Base-by-base conservation (phyloP, 2,329 filamentous ascomycete genomes). In the Beauveria brongniartii region DNA sequence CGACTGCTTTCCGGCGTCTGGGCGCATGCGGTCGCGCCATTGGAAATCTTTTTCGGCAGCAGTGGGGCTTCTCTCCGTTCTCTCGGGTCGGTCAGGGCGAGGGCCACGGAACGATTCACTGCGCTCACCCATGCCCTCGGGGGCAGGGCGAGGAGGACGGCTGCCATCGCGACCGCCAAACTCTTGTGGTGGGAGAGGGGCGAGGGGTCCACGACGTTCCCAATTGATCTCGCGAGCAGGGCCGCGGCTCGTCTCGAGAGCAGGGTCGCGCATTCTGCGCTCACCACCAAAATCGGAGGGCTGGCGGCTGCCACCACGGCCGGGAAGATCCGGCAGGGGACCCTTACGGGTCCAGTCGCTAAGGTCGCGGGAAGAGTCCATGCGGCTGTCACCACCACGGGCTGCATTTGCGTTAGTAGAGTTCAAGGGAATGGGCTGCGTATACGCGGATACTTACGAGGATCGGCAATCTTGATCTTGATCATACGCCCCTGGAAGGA, bases 401-500 rank as follows among this genome's bases (percentile, higher is more conserved):
- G 92, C 92, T 97, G 69, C 57, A 67, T 18, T 20, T 30, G 30
- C 63, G 72, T 84, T 66, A 82, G 74, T 62, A 63, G 12, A 26
- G 50, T 52, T 52, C 3, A 9, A 8, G 26, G 4, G 16, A 47
- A 5, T 30, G 30, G 3, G 14, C 10, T 8, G 6, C 9, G 37
- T 24, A 26, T 41, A 55, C 20, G 37, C 26, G 16, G 28, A 22
- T 37, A 69, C 92, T 77, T 88, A 99, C 94, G 93, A 74, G 94
- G 94, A 79, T 99, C 95, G 56, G 94, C 95, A 72, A 99, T 88
- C 80, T 92, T 97, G 73, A 97, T 88, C 73, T 91, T 87, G 73
- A 99, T 92, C 71, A 87, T 89, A 67, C 94, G 88, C 68, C 92
- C 92, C 74, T 95, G 89, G 74, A 97, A 92, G 62, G 85, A 86